Evolutionary conservation across 2,329 filamentous ascomycete species (phyloP).

Genomic region (Alternaria triticimaculans): DNA sequence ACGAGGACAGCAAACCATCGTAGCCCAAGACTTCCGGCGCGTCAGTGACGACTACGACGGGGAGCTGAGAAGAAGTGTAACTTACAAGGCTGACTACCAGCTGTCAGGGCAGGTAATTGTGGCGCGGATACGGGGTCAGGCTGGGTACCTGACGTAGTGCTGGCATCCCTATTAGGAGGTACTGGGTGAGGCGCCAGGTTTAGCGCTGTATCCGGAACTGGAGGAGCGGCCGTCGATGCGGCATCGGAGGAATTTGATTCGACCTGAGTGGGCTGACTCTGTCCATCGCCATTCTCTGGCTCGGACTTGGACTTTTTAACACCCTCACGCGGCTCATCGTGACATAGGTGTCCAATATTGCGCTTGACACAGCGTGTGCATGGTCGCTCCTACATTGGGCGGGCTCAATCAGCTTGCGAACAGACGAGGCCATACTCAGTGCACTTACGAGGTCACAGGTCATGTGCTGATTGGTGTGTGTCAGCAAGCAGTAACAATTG

Average conservation of each 20-base stretch:
- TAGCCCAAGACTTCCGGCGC: conserved; percentile 72
- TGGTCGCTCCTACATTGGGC: conserved; percentile 76
- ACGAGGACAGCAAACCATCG: conserved; percentile 76
- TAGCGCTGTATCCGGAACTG: conserved; percentile 46
- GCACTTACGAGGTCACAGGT: conserved; percentile 59
- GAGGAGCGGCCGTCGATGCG: conserved; percentile 33
- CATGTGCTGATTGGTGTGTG: conserved; percentile 54
- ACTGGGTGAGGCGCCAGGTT: conserved; percentile 46
- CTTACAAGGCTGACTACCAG: conserved; percentile 78
- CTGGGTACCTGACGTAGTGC: conserved; percentile 71
- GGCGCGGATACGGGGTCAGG: conserved; percentile 71
- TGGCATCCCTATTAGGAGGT: conserved; percentile 44
- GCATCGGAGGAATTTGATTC: conserved; percentile 40
- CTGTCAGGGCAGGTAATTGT: conserved; percentile 66
- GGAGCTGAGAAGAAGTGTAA: conserved; percentile 46
- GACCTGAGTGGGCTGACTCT: conserved; percentile 38
- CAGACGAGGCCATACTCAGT: conserved; percentile 8
- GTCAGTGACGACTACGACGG: conserved; percentile 31
- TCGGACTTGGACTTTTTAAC: conserved; percentile 78
- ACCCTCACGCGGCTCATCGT: conserved; percentile 89
- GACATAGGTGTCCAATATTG: conserved; percentile 97
- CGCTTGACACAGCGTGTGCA: conserved; percentile 98
- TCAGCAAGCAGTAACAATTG: conserved; percentile 42
- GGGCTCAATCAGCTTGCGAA: conserved; percentile 45
- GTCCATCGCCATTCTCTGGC: conserved; percentile 44